Base-by-base conservation (phyloP, 2,329 filamentous ascomycete genomes). In the Aspergillus fumigatus region DNA sequence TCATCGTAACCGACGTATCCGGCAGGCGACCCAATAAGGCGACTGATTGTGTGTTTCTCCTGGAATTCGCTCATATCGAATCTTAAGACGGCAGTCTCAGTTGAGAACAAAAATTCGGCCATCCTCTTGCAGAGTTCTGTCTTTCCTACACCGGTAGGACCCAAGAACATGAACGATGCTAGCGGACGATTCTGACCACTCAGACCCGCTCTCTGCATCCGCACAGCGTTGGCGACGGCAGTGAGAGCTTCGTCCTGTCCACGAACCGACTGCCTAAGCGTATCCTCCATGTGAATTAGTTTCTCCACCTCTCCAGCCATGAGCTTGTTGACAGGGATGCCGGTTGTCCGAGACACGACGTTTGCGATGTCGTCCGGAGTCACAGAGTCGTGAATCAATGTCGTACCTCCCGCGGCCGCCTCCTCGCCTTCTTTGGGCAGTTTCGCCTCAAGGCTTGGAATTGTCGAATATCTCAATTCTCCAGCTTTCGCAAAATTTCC, bases 41-140 rank as follows among this genome's bases (percentile, higher is more conserved):
- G 84, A 27, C 90, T 96, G 55, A 97, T 89, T 3, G 94, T 97
- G 70, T 97, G 93, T 74, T 96, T 96, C 71, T 97, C 94, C 70
- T 96, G 92, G 72, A 97, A 97, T 70, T 99, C 94, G 66, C 87
- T 90, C 94, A 97, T 97, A 74, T 97, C 94, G 73, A 97, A 97
- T 35, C 94, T 84, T 35, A 97, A 85, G 26, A 99, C 91, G 2
- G 94, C 93, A 27, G 86, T 86, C 66, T 96, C 90, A 1, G 91
- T 96, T 0, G 89, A 94, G 76, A 97, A 99, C 40, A 99, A 80
- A 77, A 97, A 97, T 56, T 83, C 84, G 1, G 94, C 94, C 65
- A 99, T 87, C 72, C 95, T 93, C 80, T 97, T 97, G 81, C 92
- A 96, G 1, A 97, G 84, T 70, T 97, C 92, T 3, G 94, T 99